Percentiles rank a stretch among this genome's conserved stretches.
Conservation (phyloP, 306 rosid species). For the Prunus kanzakura region DNA sequence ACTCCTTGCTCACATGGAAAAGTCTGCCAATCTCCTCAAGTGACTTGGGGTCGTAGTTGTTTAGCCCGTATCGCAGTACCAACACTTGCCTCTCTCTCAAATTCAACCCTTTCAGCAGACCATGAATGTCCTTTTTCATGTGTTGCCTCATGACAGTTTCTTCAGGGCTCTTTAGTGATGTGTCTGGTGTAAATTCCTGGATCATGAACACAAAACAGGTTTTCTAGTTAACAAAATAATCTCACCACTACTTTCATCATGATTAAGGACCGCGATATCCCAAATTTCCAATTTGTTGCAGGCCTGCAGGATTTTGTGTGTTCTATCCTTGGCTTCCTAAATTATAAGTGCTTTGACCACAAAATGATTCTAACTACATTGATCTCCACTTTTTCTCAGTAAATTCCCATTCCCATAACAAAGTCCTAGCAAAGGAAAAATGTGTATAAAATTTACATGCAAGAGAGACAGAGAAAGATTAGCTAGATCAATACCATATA, state of each 20-base stretch:
- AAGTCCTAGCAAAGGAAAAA: background rate
- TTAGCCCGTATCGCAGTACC: slow-evolving; percentile 69
- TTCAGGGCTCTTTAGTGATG: slow-evolving; percentile 54
- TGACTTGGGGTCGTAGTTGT: slow-evolving; percentile 58
- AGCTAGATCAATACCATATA: slow-evolving; percentile 50
- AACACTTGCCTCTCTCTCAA: slow-evolving; percentile 68
- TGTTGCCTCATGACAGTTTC: slow-evolving; percentile 63
- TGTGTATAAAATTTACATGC: background rate
- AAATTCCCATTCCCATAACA: background rate
- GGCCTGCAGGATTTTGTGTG: background rate
- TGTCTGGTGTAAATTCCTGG: slow-evolving; percentile 59
- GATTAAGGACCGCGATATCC: background rate
- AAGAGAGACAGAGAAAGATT: background rate
- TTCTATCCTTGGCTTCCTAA: background rate
- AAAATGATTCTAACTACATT: background rate
- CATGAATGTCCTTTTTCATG: slow-evolving; percentile 49
- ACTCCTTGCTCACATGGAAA: slow-evolving; percentile 56
- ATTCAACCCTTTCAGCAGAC: slow-evolving; percentile 59
- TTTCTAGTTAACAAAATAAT: slow-evolving; percentile 12
- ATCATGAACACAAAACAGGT: slow-evolving; percentile 18
- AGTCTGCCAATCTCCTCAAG: slow-evolving; percentile 70
- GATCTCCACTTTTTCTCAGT: background rate
- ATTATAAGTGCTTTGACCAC: background rate
- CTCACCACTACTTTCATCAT: background rate
- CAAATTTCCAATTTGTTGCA: background rate